These are phyloP conservation scores for Auriscalpium vulgare DNA, from an alignment of 768 basidiomycete species.

Conservation along the genomic window DNA sequence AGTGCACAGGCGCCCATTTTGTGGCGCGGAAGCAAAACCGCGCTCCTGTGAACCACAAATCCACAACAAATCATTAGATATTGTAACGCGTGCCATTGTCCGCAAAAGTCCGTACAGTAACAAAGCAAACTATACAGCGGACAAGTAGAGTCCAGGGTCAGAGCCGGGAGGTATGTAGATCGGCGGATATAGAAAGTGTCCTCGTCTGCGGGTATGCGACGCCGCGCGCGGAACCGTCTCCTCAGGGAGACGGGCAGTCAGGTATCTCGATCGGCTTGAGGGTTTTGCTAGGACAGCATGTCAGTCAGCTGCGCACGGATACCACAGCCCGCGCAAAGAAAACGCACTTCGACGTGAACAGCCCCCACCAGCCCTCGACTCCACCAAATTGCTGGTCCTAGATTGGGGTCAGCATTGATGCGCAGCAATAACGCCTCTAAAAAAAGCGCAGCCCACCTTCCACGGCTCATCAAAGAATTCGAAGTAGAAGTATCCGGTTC, in stretches of 20 bases:
- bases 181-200: background rate
- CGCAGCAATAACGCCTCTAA: too few relatives aligned
- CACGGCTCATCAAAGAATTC: conserved; percentile 77
- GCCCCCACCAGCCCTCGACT: conserved; percentile 69
- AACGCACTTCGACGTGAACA: conserved; percentile 51
- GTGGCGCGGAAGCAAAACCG: background rate
- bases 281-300: conserved; percentile 41
- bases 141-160: background rate
- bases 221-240: background rate
- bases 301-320: conserved; percentile 18
- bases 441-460: conserved; percentile 40
- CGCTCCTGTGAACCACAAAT: background rate
- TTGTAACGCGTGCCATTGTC: background rate
- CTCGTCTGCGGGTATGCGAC: background rate
- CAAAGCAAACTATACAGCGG: background rate
- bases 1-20: background rate
- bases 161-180: background rate
- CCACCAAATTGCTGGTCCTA: conserved; percentile 65
- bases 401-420: background rate
- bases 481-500: conserved; percentile 84
- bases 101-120: background rate
- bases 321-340: background rate
- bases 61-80: too few relatives aligned
- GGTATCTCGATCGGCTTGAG: conserved; percentile 69
- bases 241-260: conserved; percentile 31